phyloP scores from a whole-genome alignment of 768 basidiomycete genomes.

The Cyclocybe cylindracea region DNA sequence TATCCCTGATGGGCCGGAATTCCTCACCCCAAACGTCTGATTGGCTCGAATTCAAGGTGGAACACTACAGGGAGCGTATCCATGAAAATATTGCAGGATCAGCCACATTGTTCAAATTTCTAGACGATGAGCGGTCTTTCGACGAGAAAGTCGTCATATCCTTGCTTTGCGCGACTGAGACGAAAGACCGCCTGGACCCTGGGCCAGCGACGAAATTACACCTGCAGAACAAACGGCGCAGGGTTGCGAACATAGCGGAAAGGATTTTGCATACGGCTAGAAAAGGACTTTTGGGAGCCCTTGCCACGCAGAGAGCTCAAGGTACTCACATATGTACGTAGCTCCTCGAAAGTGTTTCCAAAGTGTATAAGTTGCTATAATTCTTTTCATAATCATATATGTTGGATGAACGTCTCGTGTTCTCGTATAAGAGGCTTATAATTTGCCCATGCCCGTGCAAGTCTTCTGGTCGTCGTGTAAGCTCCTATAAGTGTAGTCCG shows the following conservation, averaged over 20 bases:
- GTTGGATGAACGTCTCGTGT: too few relatives aligned
- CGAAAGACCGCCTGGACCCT: slow-evolving; percentile 6
- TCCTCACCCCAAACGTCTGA: neutral
- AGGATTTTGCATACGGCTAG: neutral
- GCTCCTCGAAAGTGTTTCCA: too few relatives aligned
- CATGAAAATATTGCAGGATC: neutral
- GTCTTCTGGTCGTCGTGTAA: too few relatives aligned
- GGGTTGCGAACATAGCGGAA: slow-evolving; percentile 7
- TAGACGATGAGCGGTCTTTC: slow-evolving; percentile 13
- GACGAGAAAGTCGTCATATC: slow-evolving; percentile 24
- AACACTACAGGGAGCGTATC: neutral
- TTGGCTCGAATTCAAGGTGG: neutral
- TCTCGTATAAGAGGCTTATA: too few relatives aligned
- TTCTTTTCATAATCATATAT: too few relatives aligned
- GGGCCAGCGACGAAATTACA: neutral
- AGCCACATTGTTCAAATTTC: neutral
- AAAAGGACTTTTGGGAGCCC: slow-evolving; percentile 2
- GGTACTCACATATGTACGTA: too few relatives aligned
- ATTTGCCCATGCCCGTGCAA: too few relatives aligned
- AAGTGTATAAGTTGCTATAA: too few relatives aligned
- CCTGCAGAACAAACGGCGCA: neutral
- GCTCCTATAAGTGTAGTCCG: too few relatives aligned
- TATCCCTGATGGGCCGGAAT: neutral
- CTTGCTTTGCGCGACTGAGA: slow-evolving; percentile 16
- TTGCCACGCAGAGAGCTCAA: too few relatives aligned